Evolutionary conservation across 1,139 yeast genomes (phyloP).

Genomic region (Sugiyamaella neomexicana): DNA sequence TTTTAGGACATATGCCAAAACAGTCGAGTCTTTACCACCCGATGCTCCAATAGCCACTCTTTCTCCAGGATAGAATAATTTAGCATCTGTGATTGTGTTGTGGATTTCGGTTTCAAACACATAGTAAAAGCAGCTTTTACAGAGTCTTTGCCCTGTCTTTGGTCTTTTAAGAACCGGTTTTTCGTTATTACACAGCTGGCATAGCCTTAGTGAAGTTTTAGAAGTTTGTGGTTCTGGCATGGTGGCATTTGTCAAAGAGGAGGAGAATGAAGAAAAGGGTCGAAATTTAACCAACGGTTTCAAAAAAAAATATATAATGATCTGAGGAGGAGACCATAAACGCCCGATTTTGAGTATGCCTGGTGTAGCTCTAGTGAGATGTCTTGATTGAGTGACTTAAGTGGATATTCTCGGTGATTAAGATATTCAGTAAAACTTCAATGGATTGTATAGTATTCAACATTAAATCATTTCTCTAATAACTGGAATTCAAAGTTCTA

Average conservation of each 20-base stretch:
- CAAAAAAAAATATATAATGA: too few species aligned
- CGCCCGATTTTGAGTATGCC: too few species aligned
- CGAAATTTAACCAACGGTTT: too few species aligned
- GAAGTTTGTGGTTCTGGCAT: background rate
- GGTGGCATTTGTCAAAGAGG: background rate
- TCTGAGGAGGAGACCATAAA: too few species aligned
- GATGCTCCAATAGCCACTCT: conserved; percentile 95
- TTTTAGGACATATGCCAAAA: conserved; percentile 83
- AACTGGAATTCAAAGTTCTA: too few species aligned
- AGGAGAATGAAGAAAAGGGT: background rate
- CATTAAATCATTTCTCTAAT: too few species aligned
- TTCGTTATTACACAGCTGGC: conserved; percentile 83
- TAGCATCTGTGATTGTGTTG: conserved; percentile 71
- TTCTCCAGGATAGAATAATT: conserved; percentile 77
- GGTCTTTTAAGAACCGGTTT: conserved; percentile 92
- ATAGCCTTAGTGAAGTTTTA: conserved; percentile 34
- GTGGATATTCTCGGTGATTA: too few species aligned
- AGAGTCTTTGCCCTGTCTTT: conserved; percentile 85
- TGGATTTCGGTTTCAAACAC: conserved; percentile 97
- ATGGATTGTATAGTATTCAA: too few species aligned
- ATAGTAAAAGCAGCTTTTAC: conserved; percentile 84
- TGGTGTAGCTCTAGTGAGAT: too few species aligned
- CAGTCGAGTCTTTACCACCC: conserved; percentile 98
- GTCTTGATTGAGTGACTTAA: too few species aligned
- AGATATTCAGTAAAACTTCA: too few species aligned